Base-by-base conservation (phyloP, 768 basidiomycete species). In the Tulasnella sp. region DNA sequence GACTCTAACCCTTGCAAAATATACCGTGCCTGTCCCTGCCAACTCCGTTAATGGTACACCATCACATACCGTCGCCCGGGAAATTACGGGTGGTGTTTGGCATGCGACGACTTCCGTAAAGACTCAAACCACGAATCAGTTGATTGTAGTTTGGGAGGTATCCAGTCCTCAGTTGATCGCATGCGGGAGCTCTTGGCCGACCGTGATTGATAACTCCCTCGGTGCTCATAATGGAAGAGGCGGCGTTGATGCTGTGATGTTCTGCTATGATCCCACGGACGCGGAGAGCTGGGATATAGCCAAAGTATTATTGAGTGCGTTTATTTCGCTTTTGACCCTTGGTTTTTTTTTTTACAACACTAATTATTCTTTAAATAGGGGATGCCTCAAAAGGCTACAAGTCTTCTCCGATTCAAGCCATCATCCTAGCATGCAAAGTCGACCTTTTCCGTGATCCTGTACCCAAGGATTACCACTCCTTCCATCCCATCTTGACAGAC, bases 341-440 rank as follows among this genome's bases (percentile, higher is more conserved):
- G 13, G n/a, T 37, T 39, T 35, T 35, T 35, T 16, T 12, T 35
- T 12, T n/a, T n/a, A n/a, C n/a, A n/a, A 35, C 16, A 35, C 34
- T 16, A 12, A 35, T 12, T 25, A 40, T 42, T 42, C 24, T 12
- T 24, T 25, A 6, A n/a, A n/a, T 22, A 51, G 49, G 28, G 28
- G 27, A 51, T 28, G 49, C 49, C 10, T 51, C 49, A 19, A 28
- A 27, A 15, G 37, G 40, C 29, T 51, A 51, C 27, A 42, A 29
- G 16, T 31, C 31, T 22, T 32, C 29, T 22, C 49, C 49, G n/a
- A 42, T 51, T n/a, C 49, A 51, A 32, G 49, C 49, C 22, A 72
- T 93, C 39, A 83, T 89, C 10, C 69, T 96, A 12, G 88, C 86
- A 3, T 89, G 90, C 69, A 96, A 95, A 64, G 79, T 81, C 4